A percentile compares a stretch with the other conserved stretches of the same genome.
These are phyloP conservation scores for Wickerhamiella hasegawae DNA, from an alignment of 805 yeast genomes.

Conservation along the genomic window DNA sequence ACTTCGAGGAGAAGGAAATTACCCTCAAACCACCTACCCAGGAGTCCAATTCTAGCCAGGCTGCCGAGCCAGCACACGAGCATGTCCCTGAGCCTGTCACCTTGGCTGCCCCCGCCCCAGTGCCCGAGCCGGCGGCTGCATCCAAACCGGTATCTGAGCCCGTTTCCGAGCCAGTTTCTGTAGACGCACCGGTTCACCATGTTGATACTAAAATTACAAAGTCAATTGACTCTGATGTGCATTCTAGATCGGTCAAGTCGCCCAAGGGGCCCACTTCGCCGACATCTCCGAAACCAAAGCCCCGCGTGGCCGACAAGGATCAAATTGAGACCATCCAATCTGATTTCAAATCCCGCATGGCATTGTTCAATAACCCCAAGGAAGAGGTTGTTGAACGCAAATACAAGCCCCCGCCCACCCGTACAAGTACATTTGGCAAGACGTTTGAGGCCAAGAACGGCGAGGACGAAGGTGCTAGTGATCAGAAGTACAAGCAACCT, in stretches of 20 bases:
- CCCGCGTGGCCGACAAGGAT: constrained; percentile 5
- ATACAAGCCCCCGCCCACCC: constrained; percentile 7
- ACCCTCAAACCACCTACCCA: background rate
- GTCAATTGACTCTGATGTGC: background rate
- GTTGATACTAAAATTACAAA: background rate
- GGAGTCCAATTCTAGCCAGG: background rate
- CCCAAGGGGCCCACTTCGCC: background rate
- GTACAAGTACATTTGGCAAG: constrained; percentile 8
- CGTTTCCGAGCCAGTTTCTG: background rate
- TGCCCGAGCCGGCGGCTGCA: background rate
- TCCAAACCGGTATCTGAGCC: background rate
- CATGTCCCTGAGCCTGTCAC: background rate
- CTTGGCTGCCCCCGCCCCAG: background rate
- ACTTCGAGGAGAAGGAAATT: background rate
- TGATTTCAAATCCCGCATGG: constrained; percentile 31
- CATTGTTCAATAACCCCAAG: constrained; percentile 31
- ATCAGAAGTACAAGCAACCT: constrained; percentile 4
- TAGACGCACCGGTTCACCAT: too few relatives aligned
- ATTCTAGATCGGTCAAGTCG: background rate
- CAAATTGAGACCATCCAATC: background rate
- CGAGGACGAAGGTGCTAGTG: too few relatives aligned
- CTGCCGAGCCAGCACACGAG: too few relatives aligned
- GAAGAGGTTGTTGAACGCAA: constrained; percentile 21
- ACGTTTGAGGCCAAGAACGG: constrained; percentile 4
- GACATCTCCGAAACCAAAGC: background rate